Base-by-base conservation (phyloP, 495 filamentous ascomycete species). In the Penicillium longicatenatum region DNA sequence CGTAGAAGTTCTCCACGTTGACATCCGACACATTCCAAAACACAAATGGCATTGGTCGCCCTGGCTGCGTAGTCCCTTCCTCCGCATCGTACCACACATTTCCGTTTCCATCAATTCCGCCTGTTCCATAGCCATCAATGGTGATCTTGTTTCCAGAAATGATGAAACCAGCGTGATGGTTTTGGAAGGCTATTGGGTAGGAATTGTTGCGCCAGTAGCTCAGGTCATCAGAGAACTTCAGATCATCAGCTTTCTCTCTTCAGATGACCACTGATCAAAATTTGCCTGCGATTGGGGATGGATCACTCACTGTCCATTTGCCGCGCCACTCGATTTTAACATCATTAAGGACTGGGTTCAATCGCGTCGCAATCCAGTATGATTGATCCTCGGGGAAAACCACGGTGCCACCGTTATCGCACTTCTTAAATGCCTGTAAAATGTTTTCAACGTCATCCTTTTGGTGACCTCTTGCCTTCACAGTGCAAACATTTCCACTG, bases 31-130 rank as follows among this genome's bases (percentile, higher is more conserved):
- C 78, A 62, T 84, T 86, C 82, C 82, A 86, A 48, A 81, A 80
- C 0, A 86, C 83, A 52, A 86, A 84, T 1, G 83, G 81, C 81
- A 85, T 85, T 1, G 81, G 82, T 26, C 81, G 68, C 17, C 82
- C 80, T 20, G 75, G 72, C 59, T 75, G 72, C 0, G 82, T 84
- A 17, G 57, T 24, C 11, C 80, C 78, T 52, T 59, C 43, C 19
- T 70, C 80, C 70, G 56, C 80, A 66, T 54, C 80, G 54, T 62
- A 85, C 79, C 49, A 78, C 7, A 74, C 78, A 35, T 79, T 83
- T 3, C 82, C 81, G 55, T 82, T 82, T 29, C 82, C 82, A 51
- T 82, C 60, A 54, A 85, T 81, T 9, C 78, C 78, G 17, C 79
- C 80, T 4, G 75, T 84, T 2, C 71, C 73, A 58, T 79, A 71